Percentiles rank a stretch among this genome's conserved stretches.
Conservation (phyloP, 768 basidiomycete genomes). For the Panellus pusillus region DNA sequence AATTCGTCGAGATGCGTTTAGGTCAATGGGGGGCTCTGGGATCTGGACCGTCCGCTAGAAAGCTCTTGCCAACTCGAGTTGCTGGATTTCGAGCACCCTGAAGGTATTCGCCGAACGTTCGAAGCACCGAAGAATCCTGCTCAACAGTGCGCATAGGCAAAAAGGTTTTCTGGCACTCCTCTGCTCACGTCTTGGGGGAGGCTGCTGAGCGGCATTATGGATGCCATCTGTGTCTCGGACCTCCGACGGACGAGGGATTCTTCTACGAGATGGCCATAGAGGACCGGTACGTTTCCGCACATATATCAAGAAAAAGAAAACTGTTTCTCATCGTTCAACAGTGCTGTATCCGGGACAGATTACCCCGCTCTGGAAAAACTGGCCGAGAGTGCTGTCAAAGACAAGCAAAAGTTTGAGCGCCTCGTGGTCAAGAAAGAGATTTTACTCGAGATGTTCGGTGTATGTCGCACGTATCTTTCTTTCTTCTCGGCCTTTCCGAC, state of each 20-base stretch:
- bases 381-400: conserved; percentile 86
- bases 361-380: conserved; percentile 89
- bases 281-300: conserved; percentile 54
- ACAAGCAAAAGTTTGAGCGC: conserved; percentile 96
- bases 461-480: conserved; percentile 37
- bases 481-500: conserved; percentile 4
- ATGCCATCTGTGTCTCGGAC: conserved; percentile 94
- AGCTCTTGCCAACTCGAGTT: conserved; percentile 76
- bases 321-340: conserved; percentile 28
- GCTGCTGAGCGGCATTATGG: conserved; percentile 95
- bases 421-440: conserved; percentile 91
- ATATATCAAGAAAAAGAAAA: neutral
- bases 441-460: conserved; percentile 95
- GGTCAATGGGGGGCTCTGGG: conserved; percentile 91
- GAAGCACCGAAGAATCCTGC: neutral
- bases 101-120: conserved; percentile 49
- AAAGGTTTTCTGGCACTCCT: conserved; percentile 99
- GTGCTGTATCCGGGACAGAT: conserved; percentile 77
- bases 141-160: conserved; percentile 56
- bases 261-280: conserved; percentile 98
- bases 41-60: conserved; percentile 94
- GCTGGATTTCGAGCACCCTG: conserved; percentile 89
- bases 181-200: conserved; percentile 96
- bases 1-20: conserved; percentile 27
- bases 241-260: conserved; percentile 97